Evolutionary conservation across 1,284 basidiomycete species (phyloP).

Genomic region (Trichosporon faecale): DNA sequence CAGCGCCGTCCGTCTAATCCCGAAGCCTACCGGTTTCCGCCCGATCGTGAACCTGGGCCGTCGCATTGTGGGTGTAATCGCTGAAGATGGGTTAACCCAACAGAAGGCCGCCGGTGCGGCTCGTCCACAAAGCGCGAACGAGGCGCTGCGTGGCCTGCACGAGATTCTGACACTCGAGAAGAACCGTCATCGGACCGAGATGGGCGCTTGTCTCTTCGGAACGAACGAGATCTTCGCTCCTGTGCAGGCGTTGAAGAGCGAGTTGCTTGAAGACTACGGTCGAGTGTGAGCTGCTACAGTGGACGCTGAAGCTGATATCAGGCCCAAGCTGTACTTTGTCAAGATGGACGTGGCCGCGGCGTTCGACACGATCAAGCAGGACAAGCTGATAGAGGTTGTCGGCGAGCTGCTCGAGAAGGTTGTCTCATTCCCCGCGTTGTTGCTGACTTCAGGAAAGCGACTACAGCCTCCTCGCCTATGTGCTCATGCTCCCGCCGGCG

Average conservation of each 20-base stretch:
- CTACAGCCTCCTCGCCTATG: conserved; percentile 42
- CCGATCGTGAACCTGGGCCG: conserved; percentile 89
- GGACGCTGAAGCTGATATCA: conserved; percentile 43
- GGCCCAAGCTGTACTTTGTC: conserved; percentile 86
- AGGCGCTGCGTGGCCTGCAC: conserved; percentile 76
- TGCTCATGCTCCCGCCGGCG: conserved; percentile 41
- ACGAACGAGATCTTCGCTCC: conserved; percentile 74
- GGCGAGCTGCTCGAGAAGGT: conserved; percentile 71
- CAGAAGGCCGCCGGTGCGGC: conserved; percentile 21
- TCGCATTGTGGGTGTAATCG: conserved; percentile 52
- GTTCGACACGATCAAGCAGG: conserved; percentile 94
- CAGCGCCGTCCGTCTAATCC: conserved; percentile 75
- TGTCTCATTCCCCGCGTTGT: conserved; percentile 13
- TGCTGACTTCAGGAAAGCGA: conserved; percentile 33
- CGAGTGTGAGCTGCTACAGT: conserved; percentile 57
- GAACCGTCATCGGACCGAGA: conserved; percentile 62
- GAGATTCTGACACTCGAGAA: conserved; percentile 82
- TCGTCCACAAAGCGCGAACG: conserved; percentile 57
- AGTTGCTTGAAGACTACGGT: conserved; percentile 56
- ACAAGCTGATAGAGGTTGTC: conserved; percentile 75
- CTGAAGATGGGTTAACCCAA: neutral
- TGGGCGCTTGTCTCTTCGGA: conserved; percentile 80
- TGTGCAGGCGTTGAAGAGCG: conserved; percentile 67
- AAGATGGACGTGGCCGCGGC: conserved; percentile 94
- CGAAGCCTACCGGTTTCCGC: conserved; percentile 90